These are phyloP conservation scores for Glycine tomentella DNA, from an alignment of 306 rosid genomes.

Conservation along the genomic window DNA sequence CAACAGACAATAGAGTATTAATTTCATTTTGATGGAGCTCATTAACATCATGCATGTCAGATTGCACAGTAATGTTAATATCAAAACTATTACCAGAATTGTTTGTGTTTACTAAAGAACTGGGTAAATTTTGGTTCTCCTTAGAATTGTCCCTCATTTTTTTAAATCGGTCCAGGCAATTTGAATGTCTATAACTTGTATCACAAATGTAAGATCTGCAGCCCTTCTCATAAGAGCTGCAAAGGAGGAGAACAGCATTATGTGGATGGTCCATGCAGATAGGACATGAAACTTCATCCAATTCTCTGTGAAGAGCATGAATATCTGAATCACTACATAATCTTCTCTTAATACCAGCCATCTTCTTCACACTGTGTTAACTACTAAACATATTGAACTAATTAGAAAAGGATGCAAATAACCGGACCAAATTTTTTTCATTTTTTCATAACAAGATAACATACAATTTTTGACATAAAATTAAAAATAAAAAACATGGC, in stretches of 20 bases:
- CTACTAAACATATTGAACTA: slow-evolving; percentile 81
- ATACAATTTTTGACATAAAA: slow-evolving; percentile 27
- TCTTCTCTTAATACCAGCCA: slow-evolving; percentile 99
- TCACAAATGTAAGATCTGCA: slow-evolving; percentile 96
- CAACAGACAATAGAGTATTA: slow-evolving; percentile 69
- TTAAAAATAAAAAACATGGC: slow-evolving; percentile 1
- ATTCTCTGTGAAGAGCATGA: slow-evolving; percentile 92
- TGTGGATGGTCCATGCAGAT: slow-evolving; percentile 99
- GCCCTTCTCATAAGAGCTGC: slow-evolving; percentile 99
- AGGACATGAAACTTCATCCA: slow-evolving; percentile 97
- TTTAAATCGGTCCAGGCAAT: slow-evolving; percentile 95
- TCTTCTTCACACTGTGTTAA: slow-evolving; percentile 86
- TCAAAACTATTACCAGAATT: slow-evolving; percentile 71
- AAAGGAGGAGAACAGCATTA: slow-evolving; percentile 97
- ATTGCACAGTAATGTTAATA: slow-evolving; percentile 58
- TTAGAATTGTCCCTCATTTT: slow-evolving; percentile 71
- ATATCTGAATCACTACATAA: slow-evolving; percentile 89
- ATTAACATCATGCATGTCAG: slow-evolving; percentile 72
- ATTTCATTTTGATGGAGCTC: slow-evolving; percentile 72
- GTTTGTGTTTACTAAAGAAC: slow-evolving; percentile 70
- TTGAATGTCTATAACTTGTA: slow-evolving; percentile 97
- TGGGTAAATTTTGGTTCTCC: slow-evolving; percentile 68
- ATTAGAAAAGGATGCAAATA: slow-evolving; percentile 62
- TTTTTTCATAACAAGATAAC: slow-evolving; percentile 36
- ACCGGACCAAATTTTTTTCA: slow-evolving; percentile 38